Base-by-base conservation (phyloP, 441 rosid genomes). In the Corymbia citriodora region DNA sequence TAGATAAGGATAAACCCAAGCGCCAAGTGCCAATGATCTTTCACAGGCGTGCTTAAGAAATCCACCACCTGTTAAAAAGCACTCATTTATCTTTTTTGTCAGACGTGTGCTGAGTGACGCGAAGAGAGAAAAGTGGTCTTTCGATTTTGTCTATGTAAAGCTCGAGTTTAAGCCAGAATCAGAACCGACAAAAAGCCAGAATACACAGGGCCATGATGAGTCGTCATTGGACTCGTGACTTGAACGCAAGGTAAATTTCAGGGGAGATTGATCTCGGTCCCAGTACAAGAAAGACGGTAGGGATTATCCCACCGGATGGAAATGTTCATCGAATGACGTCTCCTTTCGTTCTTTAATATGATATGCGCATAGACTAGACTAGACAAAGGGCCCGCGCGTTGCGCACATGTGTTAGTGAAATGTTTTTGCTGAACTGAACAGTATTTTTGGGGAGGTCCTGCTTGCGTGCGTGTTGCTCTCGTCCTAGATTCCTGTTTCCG, bases 111-210 rank as follows among this genome's bases (percentile, higher is more conserved):
- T 0, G n/a, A 79, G n/a, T 23, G 52, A 79, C 18, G 50, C 23
- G 15, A 79, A 45, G 15, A 50, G 31, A 81, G 36, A 16, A 72
- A 49, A 18, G 45, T 33, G 29, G 63, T 79, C 88, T 50, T 68
- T 49, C 54, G 25, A 68, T 49, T 79, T 87, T 19, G 45, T 90
- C 57, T 74, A n/a, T 88, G 89, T 88, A 63, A 91, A 91, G 90
- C 53, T 91, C 91, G 92, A 92, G 91, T 88, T 88, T 91, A 91
- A 91, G 68, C 89, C 49, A 59, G 65, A 17, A 90, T 55, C 63
- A 40, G 31, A 29, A 17, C 61, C 31, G 79, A 31, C 79, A 70
- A 33, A 70, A 33, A 31, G 79, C 45, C 45, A n/a, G 40, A 68
- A 8, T 63, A 8, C 2, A 33, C 17, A 31, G 8, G 79, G 79